Percentiles rank a stretch among this genome's conserved stretches.
These are phyloP conservation scores for Spergularia bocconei DNA, from an alignment of 148 eudicot genomes.

Conservation along the genomic window DNA sequence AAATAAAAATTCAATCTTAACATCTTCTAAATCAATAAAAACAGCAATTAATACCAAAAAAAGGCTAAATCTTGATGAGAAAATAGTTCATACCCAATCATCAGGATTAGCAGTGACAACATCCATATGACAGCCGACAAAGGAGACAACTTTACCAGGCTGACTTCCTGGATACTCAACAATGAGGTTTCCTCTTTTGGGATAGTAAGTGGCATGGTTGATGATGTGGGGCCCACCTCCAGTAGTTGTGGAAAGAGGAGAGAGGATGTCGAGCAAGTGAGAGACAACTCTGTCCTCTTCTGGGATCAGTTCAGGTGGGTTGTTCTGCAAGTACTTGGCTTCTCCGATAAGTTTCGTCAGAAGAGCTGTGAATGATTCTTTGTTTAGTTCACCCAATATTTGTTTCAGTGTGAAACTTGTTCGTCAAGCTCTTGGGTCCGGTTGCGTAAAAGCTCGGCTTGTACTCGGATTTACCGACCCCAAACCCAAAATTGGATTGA, in stretches of 20 bases:
- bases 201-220: conserved; percentile 64
- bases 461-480: too few species aligned
- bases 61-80: not conserved
- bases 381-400: conserved; percentile 60
- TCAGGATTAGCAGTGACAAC: conserved; percentile 87
- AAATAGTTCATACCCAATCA: conserved; percentile 94
- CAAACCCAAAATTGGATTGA: too few species aligned
- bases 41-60: not conserved
- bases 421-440: too few species aligned
- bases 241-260: conserved; percentile 59
- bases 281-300: conserved; percentile 83
- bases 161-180: conserved; percentile 88
- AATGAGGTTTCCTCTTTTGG: conserved; percentile 83
- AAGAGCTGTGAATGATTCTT: conserved; percentile 60
- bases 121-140: conserved; percentile 99
- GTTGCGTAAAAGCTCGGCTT: too few species aligned
- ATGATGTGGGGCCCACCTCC: conserved; percentile 79
- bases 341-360: conserved; percentile 79
- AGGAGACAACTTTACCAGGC: conserved; percentile 61
- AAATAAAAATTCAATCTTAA: not conserved
- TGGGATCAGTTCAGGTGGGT: conserved; percentile 93
- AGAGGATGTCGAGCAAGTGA: conserved; percentile 62
- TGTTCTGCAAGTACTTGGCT: conserved; percentile 83
- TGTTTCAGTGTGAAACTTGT: conserved; percentile 22
- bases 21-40: not conserved